Evolutionary conservation across 1,284 basidiomycete genomes (phyloP), one percentile per base, ranked within the genome.

Genomic region (Sutorius eximius): DNA sequence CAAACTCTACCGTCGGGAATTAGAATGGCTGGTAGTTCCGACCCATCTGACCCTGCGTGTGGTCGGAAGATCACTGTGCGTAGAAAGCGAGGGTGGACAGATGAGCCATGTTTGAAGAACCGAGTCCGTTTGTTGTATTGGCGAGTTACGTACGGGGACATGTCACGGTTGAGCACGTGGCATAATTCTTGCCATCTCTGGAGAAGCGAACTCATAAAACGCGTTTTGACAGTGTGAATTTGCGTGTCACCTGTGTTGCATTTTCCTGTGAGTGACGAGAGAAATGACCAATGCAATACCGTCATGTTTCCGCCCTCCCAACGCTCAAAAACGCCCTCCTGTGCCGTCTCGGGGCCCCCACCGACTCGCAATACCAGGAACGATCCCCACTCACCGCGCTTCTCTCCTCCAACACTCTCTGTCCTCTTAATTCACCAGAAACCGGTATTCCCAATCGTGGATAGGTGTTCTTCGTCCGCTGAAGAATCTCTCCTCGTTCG

Each of bases 191-290:
- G 13, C 42, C 59, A 47, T 46, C 42, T 44, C 50, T 53, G 55
- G 32, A n/a, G 32, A 16, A 32, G 47, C 29, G 48, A 34, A 34
- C 27, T 59, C 48, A 50, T 59, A 61, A 38, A 38, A 59, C 54
- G 56, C 50, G 61, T 41, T 45, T 63, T 65, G 66, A 68, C 66
- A 51, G 66, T 65, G 64, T 59, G 66, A 69, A 69, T 53, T 56
- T 47, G 16, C 13, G 1, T 57, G 62, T 59, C 68, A 67, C 10
- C 38, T 48, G 44, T 18, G 50, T 57, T 50, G 53, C 32, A 45
- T 44, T 52, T 66, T 64, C 50, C 60, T 66, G 65, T 63, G 57
- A 29, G 56, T 69, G 57, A 71, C 67, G 69, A 59, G 54, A 64
- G 49, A 46, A n/a, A 52, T 65, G 51, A 65, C 61, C 46, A 56